Base-by-base conservation (phyloP, 768 basidiomycete species). In the Pleurotus salmoneostramineus region DNA sequence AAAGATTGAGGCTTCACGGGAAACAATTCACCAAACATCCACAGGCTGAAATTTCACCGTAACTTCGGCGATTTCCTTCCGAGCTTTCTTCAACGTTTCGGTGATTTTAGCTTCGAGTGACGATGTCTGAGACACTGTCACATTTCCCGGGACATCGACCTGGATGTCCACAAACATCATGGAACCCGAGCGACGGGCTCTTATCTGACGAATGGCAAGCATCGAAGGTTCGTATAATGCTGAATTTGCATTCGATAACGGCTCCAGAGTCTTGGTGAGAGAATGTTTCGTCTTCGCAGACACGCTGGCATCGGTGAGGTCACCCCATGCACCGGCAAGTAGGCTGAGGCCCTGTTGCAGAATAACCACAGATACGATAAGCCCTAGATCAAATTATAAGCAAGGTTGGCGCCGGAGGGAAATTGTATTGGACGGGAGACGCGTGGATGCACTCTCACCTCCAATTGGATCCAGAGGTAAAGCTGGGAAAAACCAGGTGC, bases 401-500 rank as follows among this genome's bases (percentile, higher is more conserved):
- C 21, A 27, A 27, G 21, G 21, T 27, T 27, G 21, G 21, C 21
- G 21, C 21, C 21, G 3, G 21, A 27, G 21, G 21, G 21, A 27
- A 27, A 27, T 27, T 27, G 21, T n/a, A 37, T 58, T 35, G 14
- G 33, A 12, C 21, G 43, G 54, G 15, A 57, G 47, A 17, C 34
- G 10, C 14, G 43, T 43, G 50, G 62, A 44, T 35, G 14, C 37
- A 6, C 6, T 67, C 81, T 70, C 65, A 85, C 96, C 96, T 61
- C 97, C 97, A 36, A 99, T 80, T 6, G 97, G 95, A 69, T 99
- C 97, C 37, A 98, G 76, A 58, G 97, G 91, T 56, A 92, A 67
- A n/a, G 83, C 77, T 12, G 95, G 94, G 70, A 91, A 90, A 62
- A 85, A 77, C 77, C 91, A 91, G 7, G 88, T 92, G 10, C 95